Evolutionary conservation across 345 rosid species (phyloP), one percentile per base, ranked within the genome.

Genomic region (Durio zibethinus): DNA sequence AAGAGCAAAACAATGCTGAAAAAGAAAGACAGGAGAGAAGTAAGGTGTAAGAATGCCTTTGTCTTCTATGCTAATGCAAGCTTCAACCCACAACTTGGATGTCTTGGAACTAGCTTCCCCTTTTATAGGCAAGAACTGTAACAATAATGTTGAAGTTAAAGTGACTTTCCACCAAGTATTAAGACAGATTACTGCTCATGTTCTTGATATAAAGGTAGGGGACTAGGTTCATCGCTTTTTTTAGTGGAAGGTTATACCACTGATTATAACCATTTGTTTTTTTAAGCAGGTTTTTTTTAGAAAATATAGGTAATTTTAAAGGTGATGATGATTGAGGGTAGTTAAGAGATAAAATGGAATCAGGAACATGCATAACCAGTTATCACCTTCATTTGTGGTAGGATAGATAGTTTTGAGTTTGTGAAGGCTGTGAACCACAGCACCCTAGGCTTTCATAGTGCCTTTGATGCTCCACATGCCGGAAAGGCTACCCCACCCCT

Each of bases 121-220:
- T 83, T 89, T 82, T 83, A 89, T 86, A 85, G 87, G 79, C 82
- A 52, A 63, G 40, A 50, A 72, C 48, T 42, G n/a, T 18, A 65
- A 63, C 42, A 54, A 45, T 27, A 69, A 62, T 73, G 66, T 71
- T 73, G 73, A 63, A 45, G n/a, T 45, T 14, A 68, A 70, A 74
- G 80, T 57, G 79, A 70, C 77, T 75, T 82, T 80, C 86, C 87
- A 87, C 88, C 79, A 70, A 62, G 54, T 16, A 73, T 43, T 57
- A 62, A 76, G 83, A 78, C 83, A 82, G 68, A 75, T 76, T 76
- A 77, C 63, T 68, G 73, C 80, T 10, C 43, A 31, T 73, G 25
- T 74, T 78, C 38, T 72, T 60, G 78, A 72, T 62, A 68, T 74
- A 78, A 83, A 77, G 79, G 67, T 45, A 53, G 80, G 62, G 59